Percentiles rank a stretch among this genome's conserved stretches.
Evolutionary conservation across 805 yeast species (phyloP).

Genomic region (Candida peoriensis): DNA sequence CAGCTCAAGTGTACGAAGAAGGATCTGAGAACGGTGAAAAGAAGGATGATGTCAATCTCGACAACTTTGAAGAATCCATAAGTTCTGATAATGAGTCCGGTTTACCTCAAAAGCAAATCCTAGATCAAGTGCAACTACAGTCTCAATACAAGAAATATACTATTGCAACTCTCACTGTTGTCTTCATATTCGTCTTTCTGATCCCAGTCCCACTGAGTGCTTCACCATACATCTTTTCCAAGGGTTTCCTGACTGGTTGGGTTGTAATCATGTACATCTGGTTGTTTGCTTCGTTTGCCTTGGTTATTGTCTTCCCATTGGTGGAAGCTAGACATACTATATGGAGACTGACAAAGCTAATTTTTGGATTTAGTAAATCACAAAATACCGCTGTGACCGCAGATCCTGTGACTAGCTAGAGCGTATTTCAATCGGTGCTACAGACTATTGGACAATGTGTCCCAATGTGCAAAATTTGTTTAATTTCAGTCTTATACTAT

Average conservation of each 20-base stretch:
- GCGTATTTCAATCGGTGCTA: no score
- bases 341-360: conserved; percentile 3
- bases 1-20: conserved; percentile 2
- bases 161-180: conserved; percentile 20
- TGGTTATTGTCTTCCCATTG: conserved; percentile 28
- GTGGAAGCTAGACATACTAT: conserved; percentile 22
- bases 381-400: no score
- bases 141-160: conserved; percentile 28
- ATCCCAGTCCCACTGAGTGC: conserved; percentile 33
- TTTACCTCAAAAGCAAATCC: conserved; percentile 21
- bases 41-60: background rate
- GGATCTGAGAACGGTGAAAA: no score
- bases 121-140: conserved; percentile 25
- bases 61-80: conserved; percentile 1
- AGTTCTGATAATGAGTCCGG: conserved; percentile 12
- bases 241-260: conserved; percentile 28
- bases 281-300: conserved; percentile 30
- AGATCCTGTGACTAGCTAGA: no score
- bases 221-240: conserved; percentile 29
- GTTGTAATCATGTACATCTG: conserved; percentile 30
- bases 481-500: no score
- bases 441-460: no score
- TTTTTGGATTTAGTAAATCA: conserved; percentile 1
- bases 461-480: no score
- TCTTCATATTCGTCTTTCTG: conserved; percentile 24